Percentiles rank a stretch among this genome's conserved stretches.
phyloP scores from a whole-genome alignment of 1,139 yeast genomes.

The Scheffersomyces insectosa region DNA sequence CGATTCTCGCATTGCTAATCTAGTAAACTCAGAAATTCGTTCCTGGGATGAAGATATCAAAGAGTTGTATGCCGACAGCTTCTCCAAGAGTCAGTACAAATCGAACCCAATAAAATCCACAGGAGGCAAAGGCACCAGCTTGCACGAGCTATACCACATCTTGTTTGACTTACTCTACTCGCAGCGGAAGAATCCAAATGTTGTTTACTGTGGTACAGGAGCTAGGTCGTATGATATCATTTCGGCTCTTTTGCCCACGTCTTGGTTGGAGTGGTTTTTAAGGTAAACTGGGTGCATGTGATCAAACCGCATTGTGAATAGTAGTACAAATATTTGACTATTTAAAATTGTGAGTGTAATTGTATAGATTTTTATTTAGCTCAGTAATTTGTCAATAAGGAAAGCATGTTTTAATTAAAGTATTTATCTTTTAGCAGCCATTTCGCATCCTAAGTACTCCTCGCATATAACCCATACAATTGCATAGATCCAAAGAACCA shows the following conservation, averaged over 20 bases:
- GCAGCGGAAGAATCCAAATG: conserved; percentile 23
- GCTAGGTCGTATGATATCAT: conserved; percentile 46
- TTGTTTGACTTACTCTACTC: conserved; percentile 55
- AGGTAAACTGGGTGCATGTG: background rate
- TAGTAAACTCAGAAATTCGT: conserved; percentile 39
- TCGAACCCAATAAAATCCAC: conserved; percentile 37
- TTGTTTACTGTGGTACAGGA: conserved; percentile 53
- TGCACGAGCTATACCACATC: conserved; percentile 53
- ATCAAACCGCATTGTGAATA: no score
- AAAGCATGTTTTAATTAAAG: no score
- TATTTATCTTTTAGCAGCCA: no score
- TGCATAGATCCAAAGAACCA: no score
- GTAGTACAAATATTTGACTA: no score
- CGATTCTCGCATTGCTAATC: conserved; percentile 27
- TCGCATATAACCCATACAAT: no score
- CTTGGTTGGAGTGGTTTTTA: conserved; percentile 29
- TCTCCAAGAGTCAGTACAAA: conserved; percentile 34
- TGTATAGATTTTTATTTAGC: no score
- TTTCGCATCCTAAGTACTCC: no score
- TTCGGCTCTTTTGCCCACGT: conserved; percentile 33
- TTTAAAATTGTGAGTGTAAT: no score
- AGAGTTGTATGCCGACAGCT: conserved; percentile 34
- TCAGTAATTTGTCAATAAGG: no score
- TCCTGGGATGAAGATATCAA: conserved; percentile 44
- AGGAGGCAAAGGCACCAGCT: conserved; percentile 36